Conservation (phyloP, 495 filamentous ascomycete genomes). For the Penicillium canescens region DNA sequence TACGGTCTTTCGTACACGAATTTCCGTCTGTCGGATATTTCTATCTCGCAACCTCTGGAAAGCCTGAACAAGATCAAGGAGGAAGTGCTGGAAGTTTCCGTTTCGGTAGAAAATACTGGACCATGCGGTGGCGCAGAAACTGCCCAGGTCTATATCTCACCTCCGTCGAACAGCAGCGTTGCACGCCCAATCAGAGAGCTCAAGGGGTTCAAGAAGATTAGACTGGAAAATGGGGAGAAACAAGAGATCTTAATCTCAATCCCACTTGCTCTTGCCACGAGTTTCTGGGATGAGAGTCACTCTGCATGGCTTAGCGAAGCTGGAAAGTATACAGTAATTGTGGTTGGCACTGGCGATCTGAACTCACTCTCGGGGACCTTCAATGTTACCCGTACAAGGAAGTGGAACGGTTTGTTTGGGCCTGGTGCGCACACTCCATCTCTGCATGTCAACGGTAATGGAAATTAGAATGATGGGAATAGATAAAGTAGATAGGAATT, state of each 20-base stretch:
- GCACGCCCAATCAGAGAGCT: constrained; percentile 23
- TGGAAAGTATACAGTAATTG: constrained; percentile 9
- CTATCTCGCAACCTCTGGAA: constrained; percentile 1
- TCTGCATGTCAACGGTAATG: not conserved
- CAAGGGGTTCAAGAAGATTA: constrained; percentile 22
- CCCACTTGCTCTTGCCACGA: constrained; percentile 9
- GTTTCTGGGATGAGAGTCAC: constrained; percentile 22
- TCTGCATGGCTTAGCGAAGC: constrained; percentile 11
- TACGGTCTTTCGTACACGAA: constrained; percentile 79
- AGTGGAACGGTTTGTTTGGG: not conserved
- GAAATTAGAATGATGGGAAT: too few relatives aligned
- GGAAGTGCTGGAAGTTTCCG: constrained; percentile 3
- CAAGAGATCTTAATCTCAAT: constrained; percentile 7
- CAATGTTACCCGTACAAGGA: not conserved
- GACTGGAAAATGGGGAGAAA: constrained; percentile 1
- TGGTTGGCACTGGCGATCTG: constrained; percentile 10
- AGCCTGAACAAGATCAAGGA: not conserved
- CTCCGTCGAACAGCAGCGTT: not conserved
- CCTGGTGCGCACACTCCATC: not conserved
- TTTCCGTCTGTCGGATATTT: constrained; percentile 59
- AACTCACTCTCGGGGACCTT: constrained; percentile 1
- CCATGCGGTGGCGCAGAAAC: constrained; percentile 11
- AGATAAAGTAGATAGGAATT: too few relatives aligned
- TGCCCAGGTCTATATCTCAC: constrained; percentile 17
- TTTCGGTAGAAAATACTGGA: constrained; percentile 1